Conservation (phyloP, 805 yeast genomes). For the Metschnikowia anglica region DNA sequence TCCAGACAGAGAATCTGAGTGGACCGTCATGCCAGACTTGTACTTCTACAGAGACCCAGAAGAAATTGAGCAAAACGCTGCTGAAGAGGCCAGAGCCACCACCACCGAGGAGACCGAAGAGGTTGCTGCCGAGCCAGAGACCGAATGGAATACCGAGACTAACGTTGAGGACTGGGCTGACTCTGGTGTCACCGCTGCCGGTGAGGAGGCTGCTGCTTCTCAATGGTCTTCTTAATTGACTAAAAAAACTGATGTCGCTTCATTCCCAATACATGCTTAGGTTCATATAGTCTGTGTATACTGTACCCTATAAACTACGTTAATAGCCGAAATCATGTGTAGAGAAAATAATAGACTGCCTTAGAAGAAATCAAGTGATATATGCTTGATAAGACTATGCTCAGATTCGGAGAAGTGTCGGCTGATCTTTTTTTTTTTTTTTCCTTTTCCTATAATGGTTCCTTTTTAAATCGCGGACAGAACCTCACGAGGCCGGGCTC, state of each 20-base stretch:
- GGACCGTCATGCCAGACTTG: constrained; percentile 99
- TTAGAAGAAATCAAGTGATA: background rate
- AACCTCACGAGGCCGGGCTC: no score
- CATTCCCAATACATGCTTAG: constrained; percentile 19
- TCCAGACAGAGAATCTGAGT: constrained; percentile 93
- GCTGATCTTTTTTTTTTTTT: no score
- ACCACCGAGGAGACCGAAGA: constrained; percentile 60
- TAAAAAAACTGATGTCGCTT: constrained; percentile 24
- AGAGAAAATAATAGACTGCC: background rate
- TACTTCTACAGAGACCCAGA: constrained; percentile 99
- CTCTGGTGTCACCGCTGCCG: constrained; percentile 54
- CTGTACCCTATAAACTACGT: constrained; percentile 25
- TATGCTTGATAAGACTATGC: no score
- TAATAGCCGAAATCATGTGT: constrained; percentile 12
- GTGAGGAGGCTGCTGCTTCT: constrained; percentile 73
- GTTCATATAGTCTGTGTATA: constrained; percentile 23
- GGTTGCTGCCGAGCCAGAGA: constrained; percentile 56
- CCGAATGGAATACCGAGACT: constrained; percentile 57
- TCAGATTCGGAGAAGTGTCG: no score
- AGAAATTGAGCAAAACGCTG: constrained; percentile 85
- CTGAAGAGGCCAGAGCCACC: constrained; percentile 49
- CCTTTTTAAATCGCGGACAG: no score
- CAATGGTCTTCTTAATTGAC: no score
- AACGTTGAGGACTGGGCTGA: constrained; percentile 68
- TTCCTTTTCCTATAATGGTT: no score